Conservation (phyloP, 345 rosid genomes). For the Pelargonium nanum region DNA sequence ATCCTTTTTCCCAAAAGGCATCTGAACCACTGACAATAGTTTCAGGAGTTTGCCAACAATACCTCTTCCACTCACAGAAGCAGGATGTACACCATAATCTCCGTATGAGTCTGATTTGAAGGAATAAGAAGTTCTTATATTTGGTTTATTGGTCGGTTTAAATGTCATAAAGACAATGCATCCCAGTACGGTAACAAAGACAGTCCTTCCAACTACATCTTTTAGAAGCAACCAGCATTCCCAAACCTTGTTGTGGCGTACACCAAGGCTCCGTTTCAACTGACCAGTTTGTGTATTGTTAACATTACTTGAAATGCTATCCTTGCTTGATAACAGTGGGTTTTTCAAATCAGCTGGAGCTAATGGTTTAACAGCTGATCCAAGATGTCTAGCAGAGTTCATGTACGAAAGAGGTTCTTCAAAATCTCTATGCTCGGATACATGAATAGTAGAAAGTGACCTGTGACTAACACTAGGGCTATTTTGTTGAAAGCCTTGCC, state of each 20-base stretch:
- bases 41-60: slow-evolving; percentile 34
- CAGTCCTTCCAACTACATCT: slow-evolving; percentile 33
- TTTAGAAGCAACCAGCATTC: slow-evolving; percentile 36
- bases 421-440: slow-evolving; percentile 30
- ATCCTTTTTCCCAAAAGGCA: slow-evolving; percentile 27
- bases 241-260: slow-evolving; percentile 38
- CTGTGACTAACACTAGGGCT: slow-evolving; percentile 33
- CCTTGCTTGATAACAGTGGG: slow-evolving; percentile 31
- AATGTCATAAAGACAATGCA: slow-evolving; percentile 42
- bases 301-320: slow-evolving; percentile 30
- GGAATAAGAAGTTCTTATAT: slow-evolving; percentile 31
- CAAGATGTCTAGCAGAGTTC: slow-evolving; percentile 49
- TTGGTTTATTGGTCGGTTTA: slow-evolving; percentile 29
- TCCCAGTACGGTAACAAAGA: slow-evolving; percentile 46
- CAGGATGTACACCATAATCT: slow-evolving; percentile 16
- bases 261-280: slow-evolving; percentile 50
- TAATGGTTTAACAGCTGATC: slow-evolving; percentile 73
- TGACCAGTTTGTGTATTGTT: slow-evolving; percentile 39
- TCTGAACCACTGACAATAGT: slow-evolving; percentile 34
- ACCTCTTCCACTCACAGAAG: slow-evolving; percentile 23
- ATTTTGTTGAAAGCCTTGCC: slow-evolving; percentile 26
- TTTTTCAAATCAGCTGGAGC: slow-evolving; percentile 49
- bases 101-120: slow-evolving; percentile 27
- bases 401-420: slow-evolving; percentile 29
- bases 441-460: slow-evolving; percentile 37